Conservation (phyloP, 108 stramenopile species). For the Pseudonitzschia delicatissima region DNA sequence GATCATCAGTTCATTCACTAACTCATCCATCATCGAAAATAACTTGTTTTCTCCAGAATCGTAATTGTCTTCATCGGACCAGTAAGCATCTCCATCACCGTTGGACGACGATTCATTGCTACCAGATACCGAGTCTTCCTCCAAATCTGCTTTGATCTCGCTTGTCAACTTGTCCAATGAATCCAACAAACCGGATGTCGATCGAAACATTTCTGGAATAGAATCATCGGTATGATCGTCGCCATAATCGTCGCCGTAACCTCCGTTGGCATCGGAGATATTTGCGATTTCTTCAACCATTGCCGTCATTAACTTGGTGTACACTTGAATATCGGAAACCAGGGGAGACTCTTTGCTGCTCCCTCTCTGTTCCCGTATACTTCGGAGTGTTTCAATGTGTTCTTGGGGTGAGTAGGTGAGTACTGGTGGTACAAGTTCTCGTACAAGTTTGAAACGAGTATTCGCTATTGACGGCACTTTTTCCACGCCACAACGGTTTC, state of each 20-base stretch:
- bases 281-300: background rate
- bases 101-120: background rate
- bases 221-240: background rate
- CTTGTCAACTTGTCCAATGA: constrained; percentile 3
- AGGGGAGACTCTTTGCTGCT: background rate
- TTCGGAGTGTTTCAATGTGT: no score
- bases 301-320: no score
- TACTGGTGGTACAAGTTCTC: no score
- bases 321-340: no score
- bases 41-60: constrained; percentile 11
- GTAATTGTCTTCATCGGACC: constrained; percentile 2
- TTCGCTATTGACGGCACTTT: no score
- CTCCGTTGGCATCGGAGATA: background rate
- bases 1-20: constrained; percentile 3
- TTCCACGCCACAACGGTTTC: no score
- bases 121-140: background rate
- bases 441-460: no score
- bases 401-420: no score
- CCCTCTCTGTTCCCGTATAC: no score
- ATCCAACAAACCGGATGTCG: background rate
- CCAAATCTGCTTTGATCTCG: no score
- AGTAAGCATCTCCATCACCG: background rate
- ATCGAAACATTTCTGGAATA: background rate
- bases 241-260: background rate
- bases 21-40: constrained; percentile 8